Base-by-base conservation (phyloP, 768 basidiomycete genomes). In the Russula sp. region DNA sequence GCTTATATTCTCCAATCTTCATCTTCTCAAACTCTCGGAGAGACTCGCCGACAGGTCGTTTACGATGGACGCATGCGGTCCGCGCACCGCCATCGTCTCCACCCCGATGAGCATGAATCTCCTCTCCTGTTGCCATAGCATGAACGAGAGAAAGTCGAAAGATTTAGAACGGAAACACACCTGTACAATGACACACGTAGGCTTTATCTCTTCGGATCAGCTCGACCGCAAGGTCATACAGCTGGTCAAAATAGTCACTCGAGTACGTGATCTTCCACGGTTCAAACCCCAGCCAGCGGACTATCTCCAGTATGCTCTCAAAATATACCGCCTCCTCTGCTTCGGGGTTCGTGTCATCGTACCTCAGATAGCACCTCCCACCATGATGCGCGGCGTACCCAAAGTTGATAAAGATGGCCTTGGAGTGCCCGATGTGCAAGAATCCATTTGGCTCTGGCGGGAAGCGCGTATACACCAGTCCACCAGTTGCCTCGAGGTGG, bases 251-350 rank as follows among this genome's bases (percentile, higher is more conserved):
- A 75, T 99, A 91, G 74, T 98, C 96, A 70, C 93, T 97, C 51
- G 96, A 98, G 75, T 98, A 98, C 5, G 97, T 98, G 78, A 99
- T 94, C 74, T 92, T 92, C 91, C 90, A 98, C 4, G 97, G 97
- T 72, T 98, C 96, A 69, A 84, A 99, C 1, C 97, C 97, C 20
- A 99, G 80, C 97, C 97, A 99, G 65, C 95, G 81, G 39, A 98
- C 82, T 69, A 88, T 92, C 75, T 98, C 95, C 70, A 98, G 76
- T 59, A 98, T 98, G 63, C 90, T 96, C 72, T 96, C 95, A 67
- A 98, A 98, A 74, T 97, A 99, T 66, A 84, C 79, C 39, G 84
- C 93, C 76, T 99, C 97, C 73, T 99, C 97, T 60, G 93, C 93
- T 75, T 97, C 94, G 0, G 97, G 97, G 73, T 99, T 99, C 36